A percentile compares a stretch with the other conserved stretches of the same genome.
Evolutionary conservation across 495 filamentous ascomycete genomes (phyloP).

Genomic region (Cairneyella variabilis): DNA sequence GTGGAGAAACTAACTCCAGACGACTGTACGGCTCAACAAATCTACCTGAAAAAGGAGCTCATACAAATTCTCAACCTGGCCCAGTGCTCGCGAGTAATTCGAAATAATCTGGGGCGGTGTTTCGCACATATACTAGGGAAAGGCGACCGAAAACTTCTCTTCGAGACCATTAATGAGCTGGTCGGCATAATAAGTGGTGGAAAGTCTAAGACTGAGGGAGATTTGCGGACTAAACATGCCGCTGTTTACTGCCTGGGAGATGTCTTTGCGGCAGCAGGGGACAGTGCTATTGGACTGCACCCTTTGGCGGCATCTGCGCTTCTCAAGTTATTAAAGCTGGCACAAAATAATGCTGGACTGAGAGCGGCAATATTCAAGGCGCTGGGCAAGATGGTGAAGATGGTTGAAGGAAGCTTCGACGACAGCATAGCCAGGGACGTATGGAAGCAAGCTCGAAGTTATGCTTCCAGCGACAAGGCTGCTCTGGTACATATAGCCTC

Average conservation of each 20-base stretch:
- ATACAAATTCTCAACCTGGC: conserved; percentile 87
- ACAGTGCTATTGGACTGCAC: conserved; percentile 86
- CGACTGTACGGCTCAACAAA: conserved; percentile 80
- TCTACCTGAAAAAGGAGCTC: conserved; percentile 83
- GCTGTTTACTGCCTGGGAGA: conserved; percentile 86
- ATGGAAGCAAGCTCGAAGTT: conserved; percentile 85
- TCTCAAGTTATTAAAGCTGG: conserved; percentile 75
- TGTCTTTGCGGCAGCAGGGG: conserved; percentile 82
- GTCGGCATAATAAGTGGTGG: conserved; percentile 68
- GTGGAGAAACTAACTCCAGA: conserved; percentile 69
- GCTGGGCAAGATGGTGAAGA: conserved; percentile 68
- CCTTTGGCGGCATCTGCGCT: conserved; percentile 65
- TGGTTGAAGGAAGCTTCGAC: conserved; percentile 72
- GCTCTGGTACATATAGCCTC: conserved; percentile 75
- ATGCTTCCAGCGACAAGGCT: conserved; percentile 76
- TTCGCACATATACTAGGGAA: conserved; percentile 80
- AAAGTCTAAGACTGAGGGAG: conserved; percentile 74
- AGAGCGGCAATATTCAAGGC: conserved; percentile 79
- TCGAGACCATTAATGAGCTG: conserved; percentile 90
- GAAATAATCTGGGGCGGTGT: conserved; percentile 81
- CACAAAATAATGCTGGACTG: conserved; percentile 75
- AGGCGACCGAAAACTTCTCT: conserved; percentile 87
- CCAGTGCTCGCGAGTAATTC: conserved; percentile 79
- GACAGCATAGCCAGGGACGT: conserved; percentile 82
- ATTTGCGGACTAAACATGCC: conserved; percentile 67